Base-by-base conservation (phyloP, 805 yeast species). In the Metschnikowia borealis region DNA sequence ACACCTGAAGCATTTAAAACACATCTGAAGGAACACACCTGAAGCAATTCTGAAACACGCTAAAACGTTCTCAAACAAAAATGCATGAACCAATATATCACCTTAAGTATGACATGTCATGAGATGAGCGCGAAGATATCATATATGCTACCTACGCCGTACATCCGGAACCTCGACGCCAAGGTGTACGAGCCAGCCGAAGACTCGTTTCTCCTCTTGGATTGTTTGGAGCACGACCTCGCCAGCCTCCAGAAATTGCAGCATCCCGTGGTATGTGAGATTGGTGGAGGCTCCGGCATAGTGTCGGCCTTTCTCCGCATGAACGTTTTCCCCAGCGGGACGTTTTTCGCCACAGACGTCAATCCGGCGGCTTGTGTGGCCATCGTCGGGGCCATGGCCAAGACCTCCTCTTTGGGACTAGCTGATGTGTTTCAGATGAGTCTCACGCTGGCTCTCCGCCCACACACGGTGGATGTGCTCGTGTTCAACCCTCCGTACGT, bases 401-500 rank as follows among this genome's bases (percentile, higher is more conserved):
- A 73, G 0, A 59, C 59, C 2, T 7, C 18, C 5, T 18, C 37
- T 13, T 20, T 21, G 3, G 46, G 46, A 3, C 45, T 44, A 6
- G 45, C 46, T 10, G 75, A 72, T 44, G 52, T 64, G 13, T 54
- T 64, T n/a, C 87, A 86, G 52, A 77, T 83, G 63, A 79, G 80
- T 59, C 67, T 90, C 31, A 77, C 86, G 0, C 58, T 75, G 8
- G 73, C 81, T 2, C 54, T 89, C 8, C 64, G 78, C 11, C 61
- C 62, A 0, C 57, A 74, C 2, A 46, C 68, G 4, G 75, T 90
- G 1, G 98, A 94, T 60, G 50, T 92, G 0, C 69, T 94, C 20
- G 74, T 94, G 0, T 94, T 94, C 68, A 94, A 94, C 62, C 99
- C 99, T 0, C 99, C 99, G 0, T 94, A 94, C 63, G 99, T 94